Evolutionary conservation across 2,329 filamentous ascomycete species (phyloP), one percentile per base, ranked within the genome.

Genomic region (Aspergillus pseudoglaucus): DNA sequence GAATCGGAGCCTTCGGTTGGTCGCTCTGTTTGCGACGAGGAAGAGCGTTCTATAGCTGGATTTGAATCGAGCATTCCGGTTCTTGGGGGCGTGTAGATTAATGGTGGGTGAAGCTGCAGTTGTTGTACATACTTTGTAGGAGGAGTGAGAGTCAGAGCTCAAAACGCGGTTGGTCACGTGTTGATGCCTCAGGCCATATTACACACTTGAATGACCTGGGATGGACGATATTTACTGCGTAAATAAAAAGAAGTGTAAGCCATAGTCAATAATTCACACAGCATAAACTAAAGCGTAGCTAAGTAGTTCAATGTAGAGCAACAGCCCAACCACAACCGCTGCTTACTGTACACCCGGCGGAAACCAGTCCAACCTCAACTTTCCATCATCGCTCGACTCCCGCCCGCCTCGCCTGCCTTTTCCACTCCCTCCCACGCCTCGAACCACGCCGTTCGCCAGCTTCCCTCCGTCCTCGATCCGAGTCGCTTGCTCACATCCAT

Each of bases 281-380:
- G 6, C 22, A 22, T 6, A 6, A 22, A 22, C 22, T 22, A 22
- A 22, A 22, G 22, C 22, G 22, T 22, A 22, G 6, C 22, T 22
- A 22, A 22, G 22, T 22, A 22, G 22, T 22, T 22, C 22, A 6
- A 5, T n/a, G n/a, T n/a, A n/a, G n/a, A n/a, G n/a, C n/a, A n/a
- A n/a, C 4, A 64, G 62, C 58, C 60, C 59, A 58, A 61, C 66
- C 55, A 53, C 38, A 53, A 47, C 51, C 46, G 56, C 59, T 63
- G 64, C 64, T 66, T 66, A 66, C 60, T 59, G 60, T 35, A 35
- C 33, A 17, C 7, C 62, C 62, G 57, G 57, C 62, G 61, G 60
- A 30, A 30, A 62, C 65, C 63, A 63, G 62, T 64, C 63, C 61
- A 58, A 64, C 62, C 45, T 56, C 51, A 48, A 54, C 52, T 53